Percentiles rank a stretch among this genome's conserved stretches.
phyloP scores from a whole-genome alignment of 176 grass and related monocot species.

The Musa acuminata region DNA sequence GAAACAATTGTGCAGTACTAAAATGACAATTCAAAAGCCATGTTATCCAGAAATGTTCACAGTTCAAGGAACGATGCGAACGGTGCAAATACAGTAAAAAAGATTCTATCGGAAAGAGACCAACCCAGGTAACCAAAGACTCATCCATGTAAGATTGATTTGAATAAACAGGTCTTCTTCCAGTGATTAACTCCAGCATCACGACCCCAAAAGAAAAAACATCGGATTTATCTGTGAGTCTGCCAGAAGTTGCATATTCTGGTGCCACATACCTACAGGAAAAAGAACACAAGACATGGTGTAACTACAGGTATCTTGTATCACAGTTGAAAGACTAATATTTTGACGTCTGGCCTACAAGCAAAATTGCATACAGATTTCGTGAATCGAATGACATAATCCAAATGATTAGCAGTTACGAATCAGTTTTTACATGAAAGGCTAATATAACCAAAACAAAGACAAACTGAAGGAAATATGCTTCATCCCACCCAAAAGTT shows the following conservation, averaged over 20 bases:
- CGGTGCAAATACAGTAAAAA: neutral
- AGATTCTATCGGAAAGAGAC: neutral
- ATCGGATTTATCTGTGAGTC: constrained; percentile 62
- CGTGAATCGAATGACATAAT: neutral
- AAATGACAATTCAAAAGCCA: too few relatives aligned
- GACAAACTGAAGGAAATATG: neutral
- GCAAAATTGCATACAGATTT: neutral
- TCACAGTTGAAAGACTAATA: neutral
- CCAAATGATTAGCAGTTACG: neutral
- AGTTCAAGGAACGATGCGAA: neutral
- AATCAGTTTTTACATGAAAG: constrained; percentile 4
- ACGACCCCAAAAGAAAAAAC: constrained; percentile 87
- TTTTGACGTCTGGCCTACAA: neutral
- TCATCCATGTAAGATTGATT: constrained; percentile 26
- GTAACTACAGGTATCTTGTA: neutral
- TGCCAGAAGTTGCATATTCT: constrained; percentile 70
- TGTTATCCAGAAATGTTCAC: too few relatives aligned
- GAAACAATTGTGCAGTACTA: too few relatives aligned
- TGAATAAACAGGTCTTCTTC: constrained; percentile 48
- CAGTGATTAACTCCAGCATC: constrained; percentile 76
- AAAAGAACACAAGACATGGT: constrained; percentile 4
- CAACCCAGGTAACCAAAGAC: constrained; percentile 61
- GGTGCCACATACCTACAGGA: constrained; percentile 60
- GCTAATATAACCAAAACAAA: neutral
- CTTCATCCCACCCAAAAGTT: constrained; percentile 54